Percentiles rank a stretch among this genome's conserved stretches.
These are phyloP conservation scores for Aspergillus pseudonomiae DNA, from an alignment of 2,329 filamentous ascomycete genomes.

Conservation along the genomic window DNA sequence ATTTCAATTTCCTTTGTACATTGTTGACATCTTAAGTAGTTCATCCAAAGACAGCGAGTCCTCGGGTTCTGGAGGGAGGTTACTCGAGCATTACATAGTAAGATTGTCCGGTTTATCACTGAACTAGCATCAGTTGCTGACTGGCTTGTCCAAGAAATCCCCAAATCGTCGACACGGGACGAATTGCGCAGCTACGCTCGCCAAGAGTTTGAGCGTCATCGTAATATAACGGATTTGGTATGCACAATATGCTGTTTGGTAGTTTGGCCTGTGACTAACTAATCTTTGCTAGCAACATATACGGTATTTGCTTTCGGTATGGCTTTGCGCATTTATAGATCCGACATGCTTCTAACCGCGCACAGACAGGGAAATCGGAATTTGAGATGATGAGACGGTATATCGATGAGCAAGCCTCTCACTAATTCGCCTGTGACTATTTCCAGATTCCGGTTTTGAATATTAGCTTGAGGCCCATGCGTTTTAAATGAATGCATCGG, in stretches of 20 bases:
- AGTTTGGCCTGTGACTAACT: not conserved
- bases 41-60: constrained; percentile 47
- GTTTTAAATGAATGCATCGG: not conserved
- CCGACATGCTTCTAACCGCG: constrained; percentile 7
- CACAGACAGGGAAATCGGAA: constrained; percentile 49
- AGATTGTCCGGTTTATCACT: constrained; percentile 8
- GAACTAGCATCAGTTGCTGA: constrained; percentile 2
- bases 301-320: constrained; percentile 48
- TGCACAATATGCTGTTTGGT: constrained; percentile 10
- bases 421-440: constrained; percentile 15
- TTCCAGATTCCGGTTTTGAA: not conserved
- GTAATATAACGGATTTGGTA: constrained; percentile 46
- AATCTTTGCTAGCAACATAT: constrained; percentile 41
- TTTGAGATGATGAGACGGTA: constrained; percentile 52
- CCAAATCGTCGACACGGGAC: constrained; percentile 41
- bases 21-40: constrained; percentile 30
- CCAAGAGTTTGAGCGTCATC: constrained; percentile 48
- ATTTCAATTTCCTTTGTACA: not conserved
- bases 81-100: constrained; percentile 44
- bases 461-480: not conserved
- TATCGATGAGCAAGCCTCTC: constrained; percentile 47
- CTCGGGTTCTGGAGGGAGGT: constrained; percentile 49
- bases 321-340: not conserved
- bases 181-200: constrained; percentile 49
- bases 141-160: constrained; percentile 36